Evolutionary conservation across 2,329 filamentous ascomycete genomes (phyloP), one percentile per base, ranked within the genome.

Genomic region (Bipolaris gigantea): DNA sequence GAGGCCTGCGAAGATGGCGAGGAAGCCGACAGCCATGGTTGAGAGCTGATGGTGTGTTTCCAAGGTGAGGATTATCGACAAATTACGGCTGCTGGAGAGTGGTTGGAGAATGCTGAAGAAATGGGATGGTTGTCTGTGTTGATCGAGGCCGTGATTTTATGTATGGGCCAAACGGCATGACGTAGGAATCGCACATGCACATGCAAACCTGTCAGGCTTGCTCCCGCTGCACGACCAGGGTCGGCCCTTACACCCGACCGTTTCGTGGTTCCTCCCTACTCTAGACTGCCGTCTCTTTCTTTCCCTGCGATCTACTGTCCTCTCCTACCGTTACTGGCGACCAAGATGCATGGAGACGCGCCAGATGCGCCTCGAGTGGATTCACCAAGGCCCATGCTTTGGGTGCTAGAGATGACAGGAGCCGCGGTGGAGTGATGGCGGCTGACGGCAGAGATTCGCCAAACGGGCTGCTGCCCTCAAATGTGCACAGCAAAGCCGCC

Each of bases 1-100:
- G 35, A 61, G 42, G 61, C 74, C 70, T 16, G 75, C 69, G 15
- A 67, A 56, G 51, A 59, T 57, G 38, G 73, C 71, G 57, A 74
- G 61, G 53, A 74, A 53, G 23, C 60, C 61, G 23, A 67, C 52
- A 36, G 65, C 57, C 71, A 73, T 73, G 32, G 47, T 65, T 48
- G 34, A 16, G 18, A 25, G 30, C 7, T 27, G 36, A 18, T 19
- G 19, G 41, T 18, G 34, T 40, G 35, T 48, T 42, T 46, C 43
- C n/a, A 46, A 35, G 21, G 11, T 33, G 41, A 53, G 41, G 25
- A n/a, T 35, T 42, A 43, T 36, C 48, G 21, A 35, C 23, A 35
- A 42, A 50, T 32, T 32, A 38, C 43, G 54, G 19, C 7, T 40
- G 13, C 36, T 44, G 46, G 54, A 39, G 30, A 47, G 41, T 34